Evolutionary conservation across 73 alveolate genomes (phyloP).

Genomic region (Symbiodinium pilosum): DNA sequence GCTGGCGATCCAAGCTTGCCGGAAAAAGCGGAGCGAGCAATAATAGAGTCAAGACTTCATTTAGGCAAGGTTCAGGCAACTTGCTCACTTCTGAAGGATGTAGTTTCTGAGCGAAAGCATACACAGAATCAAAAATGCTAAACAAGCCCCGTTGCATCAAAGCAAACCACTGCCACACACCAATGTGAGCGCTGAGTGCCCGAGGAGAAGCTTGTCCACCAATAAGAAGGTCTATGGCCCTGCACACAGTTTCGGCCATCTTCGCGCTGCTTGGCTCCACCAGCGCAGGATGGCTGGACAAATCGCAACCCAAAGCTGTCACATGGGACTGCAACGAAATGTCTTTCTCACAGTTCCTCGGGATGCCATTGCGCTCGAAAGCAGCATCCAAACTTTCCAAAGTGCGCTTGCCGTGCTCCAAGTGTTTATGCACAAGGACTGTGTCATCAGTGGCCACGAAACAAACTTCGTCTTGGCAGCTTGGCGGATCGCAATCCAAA

Average conservation of each 20-base stretch:
- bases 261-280: not conserved
- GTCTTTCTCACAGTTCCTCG: not conserved
- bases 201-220: not conserved
- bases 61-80: not conserved
- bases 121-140: not conserved
- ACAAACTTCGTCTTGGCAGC: not conserved
- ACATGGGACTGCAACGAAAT: not conserved
- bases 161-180: not conserved
- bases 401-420: not conserved
- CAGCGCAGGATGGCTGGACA: not conserved
- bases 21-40: not conserved
- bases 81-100: not conserved
- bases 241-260: not conserved
- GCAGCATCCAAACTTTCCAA: not conserved
- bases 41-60: not conserved
- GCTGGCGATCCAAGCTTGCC: not conserved
- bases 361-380: not conserved
- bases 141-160: not conserved
- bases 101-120: not conserved
- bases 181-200: not conserved
- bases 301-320: not conserved
- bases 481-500: not conserved
- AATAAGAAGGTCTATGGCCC: not conserved
- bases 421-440: not conserved
- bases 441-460: conserved; percentile 3